Evolutionary conservation across 1,284 basidiomycete genomes (phyloP).

Genomic region (Pseudozyma tsukubaensis): DNA sequence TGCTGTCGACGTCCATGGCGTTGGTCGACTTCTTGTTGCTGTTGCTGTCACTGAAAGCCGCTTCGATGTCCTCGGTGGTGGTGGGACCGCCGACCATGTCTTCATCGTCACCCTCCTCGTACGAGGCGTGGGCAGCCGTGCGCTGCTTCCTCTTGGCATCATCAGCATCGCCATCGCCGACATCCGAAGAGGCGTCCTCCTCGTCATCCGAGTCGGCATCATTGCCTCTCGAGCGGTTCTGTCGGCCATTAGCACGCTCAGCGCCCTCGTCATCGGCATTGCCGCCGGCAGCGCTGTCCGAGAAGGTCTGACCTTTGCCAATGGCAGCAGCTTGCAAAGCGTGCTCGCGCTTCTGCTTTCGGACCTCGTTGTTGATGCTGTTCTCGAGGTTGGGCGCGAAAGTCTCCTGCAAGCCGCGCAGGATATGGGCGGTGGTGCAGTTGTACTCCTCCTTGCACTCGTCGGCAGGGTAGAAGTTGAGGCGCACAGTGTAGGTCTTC

Average conservation of each 20-base stretch:
- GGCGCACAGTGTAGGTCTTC: slow-evolving; percentile 83
- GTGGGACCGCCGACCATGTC: slow-evolving; percentile 64
- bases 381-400: slow-evolving; percentile 88
- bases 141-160: slow-evolving; percentile 75
- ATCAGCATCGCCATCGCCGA: slow-evolving; percentile 81
- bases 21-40: slow-evolving; percentile 46
- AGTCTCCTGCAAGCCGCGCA: slow-evolving; percentile 78
- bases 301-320: slow-evolving; percentile 76
- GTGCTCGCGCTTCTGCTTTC: slow-evolving; percentile 83
- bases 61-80: slow-evolving; percentile 75
- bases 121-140: slow-evolving; percentile 78
- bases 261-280: slow-evolving; percentile 71
- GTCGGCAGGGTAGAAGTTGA: slow-evolving; percentile 85
- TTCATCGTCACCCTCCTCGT: slow-evolving; percentile 73
- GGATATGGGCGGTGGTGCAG: slow-evolving; percentile 79
- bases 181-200: slow-evolving; percentile 53
- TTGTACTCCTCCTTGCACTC: slow-evolving; percentile 91
- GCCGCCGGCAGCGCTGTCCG: slow-evolving; percentile 69
- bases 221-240: slow-evolving; percentile 31
- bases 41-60: slow-evolving; percentile 72
- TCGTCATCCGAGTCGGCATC: slow-evolving; percentile 59
- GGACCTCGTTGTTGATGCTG: slow-evolving; percentile 87
- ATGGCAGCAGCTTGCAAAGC: slow-evolving; percentile 83
- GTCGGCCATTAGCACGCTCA: slow-evolving; percentile 72
- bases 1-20: slow-evolving; percentile 57